A percentile compares a stretch with the other conserved stretches of the same genome.
Evolutionary conservation across 208 protist species (phyloP).

Genomic region (Trypanosoma vivax): DNA sequence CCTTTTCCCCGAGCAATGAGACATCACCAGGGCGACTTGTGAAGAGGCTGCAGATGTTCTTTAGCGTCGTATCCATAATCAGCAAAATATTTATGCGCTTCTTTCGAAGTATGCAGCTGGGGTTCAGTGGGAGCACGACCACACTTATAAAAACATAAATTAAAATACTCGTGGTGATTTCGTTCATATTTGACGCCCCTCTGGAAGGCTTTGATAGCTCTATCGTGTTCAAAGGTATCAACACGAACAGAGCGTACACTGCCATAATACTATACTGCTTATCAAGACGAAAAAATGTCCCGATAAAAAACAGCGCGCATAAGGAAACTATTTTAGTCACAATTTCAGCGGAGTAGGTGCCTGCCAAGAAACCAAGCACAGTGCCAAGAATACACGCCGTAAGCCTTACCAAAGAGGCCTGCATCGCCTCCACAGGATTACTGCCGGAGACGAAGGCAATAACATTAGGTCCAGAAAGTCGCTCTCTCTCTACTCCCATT

Average conservation of each 20-base stretch:
- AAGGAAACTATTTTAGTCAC: slow-evolving; percentile 74
- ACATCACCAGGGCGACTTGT: slow-evolving; percentile 25
- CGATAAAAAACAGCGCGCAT: slow-evolving; percentile 71
- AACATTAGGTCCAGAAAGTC: slow-evolving; percentile 79
- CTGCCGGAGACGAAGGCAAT: slow-evolving; percentile 83
- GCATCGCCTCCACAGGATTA: slow-evolving; percentile 82
- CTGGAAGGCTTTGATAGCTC: slow-evolving; percentile 42
- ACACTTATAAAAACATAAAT: slow-evolving; percentile 83
- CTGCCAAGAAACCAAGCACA: slow-evolving; percentile 84
- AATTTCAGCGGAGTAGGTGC: slow-evolving; percentile 55
- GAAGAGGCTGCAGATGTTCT: slow-evolving; percentile 58
- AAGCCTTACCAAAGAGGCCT: slow-evolving; percentile 78
- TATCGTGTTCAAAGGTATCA: slow-evolving; percentile 73
- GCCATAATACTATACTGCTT: slow-evolving; percentile 83
- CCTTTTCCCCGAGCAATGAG: neutral
- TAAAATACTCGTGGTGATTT: slow-evolving; percentile 88
- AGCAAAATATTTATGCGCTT: slow-evolving; percentile 76
- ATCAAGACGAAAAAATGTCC: slow-evolving; percentile 74
- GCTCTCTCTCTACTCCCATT: slow-evolving; percentile 50
- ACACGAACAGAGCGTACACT: slow-evolving; percentile 84
- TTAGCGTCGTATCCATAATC: slow-evolving; percentile 41
- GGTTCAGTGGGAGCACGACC: slow-evolving; percentile 66
- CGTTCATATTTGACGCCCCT: slow-evolving; percentile 79
- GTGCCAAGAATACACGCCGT: slow-evolving; percentile 82
- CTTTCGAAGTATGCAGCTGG: slow-evolving; percentile 57